phyloP scores from a whole-genome alignment of 2,329 filamentous ascomycete species.

The Colletotrichum endophyticum region DNA sequence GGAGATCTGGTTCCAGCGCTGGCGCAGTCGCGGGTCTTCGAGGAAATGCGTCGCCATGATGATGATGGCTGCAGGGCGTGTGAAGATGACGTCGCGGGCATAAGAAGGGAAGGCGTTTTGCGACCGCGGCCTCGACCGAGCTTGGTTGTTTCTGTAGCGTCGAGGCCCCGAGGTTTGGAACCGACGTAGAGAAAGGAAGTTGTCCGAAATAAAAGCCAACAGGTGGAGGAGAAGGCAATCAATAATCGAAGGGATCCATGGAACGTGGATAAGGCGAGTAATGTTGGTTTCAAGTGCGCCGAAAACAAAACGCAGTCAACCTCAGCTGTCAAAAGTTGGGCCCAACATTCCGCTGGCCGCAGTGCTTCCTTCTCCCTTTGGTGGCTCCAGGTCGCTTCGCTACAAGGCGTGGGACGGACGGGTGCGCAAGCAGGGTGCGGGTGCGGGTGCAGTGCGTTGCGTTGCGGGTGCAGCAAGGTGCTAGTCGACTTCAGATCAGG shows the following conservation, averaged over 20 bases:
- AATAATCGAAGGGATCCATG: conserved; percentile 5
- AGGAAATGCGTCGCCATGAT: conserved; percentile 59
- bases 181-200: not conserved
- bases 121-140: conserved; percentile 10
- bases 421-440: not conserved
- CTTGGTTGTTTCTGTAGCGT: not conserved
- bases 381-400: not conserved
- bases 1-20: conserved; percentile 91
- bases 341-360: conserved; percentile 17
- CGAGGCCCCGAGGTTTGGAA: not conserved
- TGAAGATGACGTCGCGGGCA: conserved; percentile 14
- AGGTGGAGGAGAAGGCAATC: not conserved
- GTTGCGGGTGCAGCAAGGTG: not conserved
- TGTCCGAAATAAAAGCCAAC: not conserved
- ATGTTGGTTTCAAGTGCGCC: conserved; percentile 19
- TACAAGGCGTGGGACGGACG: not conserved
- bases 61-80: conserved; percentile 18
- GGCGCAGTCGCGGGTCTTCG: conserved; percentile 86
- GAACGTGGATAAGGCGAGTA: conserved; percentile 6
- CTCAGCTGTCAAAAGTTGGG: conserved; percentile 18
- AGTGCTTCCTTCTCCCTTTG: not conserved
- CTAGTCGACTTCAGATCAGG: not conserved
- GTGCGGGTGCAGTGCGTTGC: not conserved
- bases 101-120: not conserved
- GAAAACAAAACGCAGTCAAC: conserved; percentile 13